Conservation (phyloP, 139 green algal genomes). For the Pseudopediastrum boryanum region DNA sequence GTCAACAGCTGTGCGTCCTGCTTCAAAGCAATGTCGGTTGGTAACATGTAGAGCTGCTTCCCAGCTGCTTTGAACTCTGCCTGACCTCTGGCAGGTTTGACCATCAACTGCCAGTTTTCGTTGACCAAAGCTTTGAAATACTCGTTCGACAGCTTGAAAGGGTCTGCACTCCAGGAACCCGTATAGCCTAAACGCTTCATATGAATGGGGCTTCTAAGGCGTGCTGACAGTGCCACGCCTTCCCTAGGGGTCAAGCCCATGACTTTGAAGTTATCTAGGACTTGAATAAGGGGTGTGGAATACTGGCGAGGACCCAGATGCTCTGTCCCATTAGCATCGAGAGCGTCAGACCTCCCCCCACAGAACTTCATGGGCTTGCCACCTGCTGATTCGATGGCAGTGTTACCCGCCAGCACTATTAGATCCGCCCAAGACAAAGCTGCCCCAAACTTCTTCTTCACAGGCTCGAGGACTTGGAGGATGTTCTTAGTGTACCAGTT, state of each 20-base stretch:
- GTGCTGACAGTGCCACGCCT: no score
- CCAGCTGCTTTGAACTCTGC: no score
- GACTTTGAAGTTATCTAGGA: no score
- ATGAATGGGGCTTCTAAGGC: constrained; percentile 20
- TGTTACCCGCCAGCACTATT: constrained; percentile 52
- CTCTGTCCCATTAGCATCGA: not conserved
- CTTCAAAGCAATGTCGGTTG: no score
- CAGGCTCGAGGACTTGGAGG: not conserved
- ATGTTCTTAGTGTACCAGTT: constrained; percentile 38
- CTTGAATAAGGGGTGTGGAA: no score
- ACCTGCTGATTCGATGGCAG: not conserved
- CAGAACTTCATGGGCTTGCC: no score
- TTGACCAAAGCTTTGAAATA: constrained; percentile 44
- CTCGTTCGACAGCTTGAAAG: constrained; percentile 20
- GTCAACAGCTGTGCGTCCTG: no score
- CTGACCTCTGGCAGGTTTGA: not conserved
- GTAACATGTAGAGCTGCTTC: no score
- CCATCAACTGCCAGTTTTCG: not conserved
- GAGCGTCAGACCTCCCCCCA: constrained; percentile 38
- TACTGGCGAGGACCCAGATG: no score
- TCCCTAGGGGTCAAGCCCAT: no score
- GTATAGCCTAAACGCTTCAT: constrained; percentile 36
- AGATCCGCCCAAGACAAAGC: constrained; percentile 44
- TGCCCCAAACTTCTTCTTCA: constrained; percentile 13
- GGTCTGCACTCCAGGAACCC: constrained; percentile 16